A percentile compares a stretch with the other conserved stretches of the same genome.
Evolutionary conservation across 768 basidiomycete species (phyloP).

Genomic region (Lentinula sp.): DNA sequence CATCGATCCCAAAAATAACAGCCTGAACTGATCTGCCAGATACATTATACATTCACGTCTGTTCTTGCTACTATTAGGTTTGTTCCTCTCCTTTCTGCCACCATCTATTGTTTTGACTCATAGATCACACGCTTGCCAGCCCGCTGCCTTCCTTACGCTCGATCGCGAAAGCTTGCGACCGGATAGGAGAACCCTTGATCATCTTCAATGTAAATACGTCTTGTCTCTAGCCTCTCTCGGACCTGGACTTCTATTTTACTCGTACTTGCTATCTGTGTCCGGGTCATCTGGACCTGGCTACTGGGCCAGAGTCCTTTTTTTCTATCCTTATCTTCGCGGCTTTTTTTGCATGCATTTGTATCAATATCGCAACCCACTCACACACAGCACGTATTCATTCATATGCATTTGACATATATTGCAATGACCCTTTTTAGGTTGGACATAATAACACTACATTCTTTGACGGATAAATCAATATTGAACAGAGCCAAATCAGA

Average conservation of each 20-base stretch:
- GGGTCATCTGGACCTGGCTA: background rate
- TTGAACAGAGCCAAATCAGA: background rate
- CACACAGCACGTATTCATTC: constrained; percentile 1
- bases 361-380: constrained; percentile 3
- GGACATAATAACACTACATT: constrained; percentile 3
- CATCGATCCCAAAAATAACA: constrained; percentile 4
- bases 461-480: background rate
- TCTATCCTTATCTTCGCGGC: constrained; percentile 4
- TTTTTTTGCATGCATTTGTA: constrained; percentile 6
- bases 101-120: background rate
- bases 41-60: background rate
- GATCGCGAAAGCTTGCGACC: background rate
- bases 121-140: background rate
- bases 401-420: constrained; percentile 3
- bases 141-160: background rate
- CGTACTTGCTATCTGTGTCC: background rate
- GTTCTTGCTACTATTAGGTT: background rate
- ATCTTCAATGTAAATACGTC: background rate
- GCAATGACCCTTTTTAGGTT: background rate
- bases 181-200: background rate
- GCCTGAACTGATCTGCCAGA: background rate
- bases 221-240: background rate
- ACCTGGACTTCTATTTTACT: background rate
- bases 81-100: constrained; percentile 1
- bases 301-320: background rate